Conservation (phyloP, 768 basidiomycete species). For the Tulasnella sp. region DNA sequence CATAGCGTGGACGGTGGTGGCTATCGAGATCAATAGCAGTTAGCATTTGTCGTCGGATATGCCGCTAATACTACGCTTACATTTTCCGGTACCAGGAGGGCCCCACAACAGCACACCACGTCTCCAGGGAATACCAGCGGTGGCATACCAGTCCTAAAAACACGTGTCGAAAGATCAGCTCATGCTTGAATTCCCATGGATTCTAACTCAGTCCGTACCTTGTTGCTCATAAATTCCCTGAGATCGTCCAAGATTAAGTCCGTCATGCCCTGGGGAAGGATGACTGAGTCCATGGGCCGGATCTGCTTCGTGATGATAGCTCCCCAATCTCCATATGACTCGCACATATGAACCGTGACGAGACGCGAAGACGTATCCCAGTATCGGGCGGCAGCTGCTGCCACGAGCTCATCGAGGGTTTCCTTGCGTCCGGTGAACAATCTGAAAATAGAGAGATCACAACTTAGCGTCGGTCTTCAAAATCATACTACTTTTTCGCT, state of each 20-base stretch:
- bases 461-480: not conserved
- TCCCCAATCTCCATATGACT: slow-evolving; percentile 59
- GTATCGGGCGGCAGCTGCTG: slow-evolving; percentile 10
- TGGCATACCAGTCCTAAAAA: slow-evolving; percentile 68
- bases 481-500: not conserved
- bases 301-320: slow-evolving; percentile 84
- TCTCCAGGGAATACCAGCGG: slow-evolving; percentile 85
- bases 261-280: slow-evolving; percentile 79
- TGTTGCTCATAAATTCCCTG: slow-evolving; percentile 45
- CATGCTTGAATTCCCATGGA: not conserved
- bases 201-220: not conserved
- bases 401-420: slow-evolving; percentile 13
- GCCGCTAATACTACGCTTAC: not conserved
- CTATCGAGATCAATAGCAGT: not conserved
- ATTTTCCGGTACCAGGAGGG: slow-evolving; percentile 35
- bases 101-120: slow-evolving; percentile 45
- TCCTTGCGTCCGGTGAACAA: slow-evolving; percentile 12
- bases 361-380: slow-evolving; percentile 27
- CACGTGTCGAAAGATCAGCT: not conserved
- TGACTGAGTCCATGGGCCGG: slow-evolving; percentile 78
- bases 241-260: slow-evolving; percentile 79
- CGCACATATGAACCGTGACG: slow-evolving; percentile 84
- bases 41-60: too few relatives aligned
- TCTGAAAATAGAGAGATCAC: not conserved
- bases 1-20: slow-evolving; percentile 66